phyloP scores from a whole-genome alignment of 371 early-diverging fungal species.

The Blastocladiella emersonii region DNA sequence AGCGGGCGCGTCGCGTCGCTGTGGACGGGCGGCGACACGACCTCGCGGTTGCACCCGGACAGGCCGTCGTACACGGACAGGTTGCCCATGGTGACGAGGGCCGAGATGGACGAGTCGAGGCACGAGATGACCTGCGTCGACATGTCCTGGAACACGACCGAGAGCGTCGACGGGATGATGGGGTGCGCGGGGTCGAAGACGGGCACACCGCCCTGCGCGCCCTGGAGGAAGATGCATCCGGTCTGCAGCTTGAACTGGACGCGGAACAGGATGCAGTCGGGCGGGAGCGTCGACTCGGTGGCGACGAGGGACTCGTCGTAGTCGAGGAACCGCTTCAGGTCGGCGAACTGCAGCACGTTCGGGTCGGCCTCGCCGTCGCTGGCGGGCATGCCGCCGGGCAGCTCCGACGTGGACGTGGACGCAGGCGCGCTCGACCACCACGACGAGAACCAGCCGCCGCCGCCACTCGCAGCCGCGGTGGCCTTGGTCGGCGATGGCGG shows the following conservation, averaged over 20 bases:
- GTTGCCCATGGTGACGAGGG: not conserved
- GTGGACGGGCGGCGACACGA: not conserved
- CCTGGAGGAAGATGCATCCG: not conserved
- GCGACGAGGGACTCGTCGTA: constrained; percentile 54
- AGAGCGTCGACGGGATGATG: not conserved
- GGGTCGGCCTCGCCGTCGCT: not conserved
- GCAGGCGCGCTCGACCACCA: no score
- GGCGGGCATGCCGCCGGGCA: not conserved
- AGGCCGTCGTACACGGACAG: not conserved
- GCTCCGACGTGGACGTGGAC: no score
- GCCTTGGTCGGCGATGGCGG: no score
- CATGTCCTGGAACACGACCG: constrained; percentile 2
- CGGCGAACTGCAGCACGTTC: constrained; percentile 1
- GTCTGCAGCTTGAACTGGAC: not conserved
- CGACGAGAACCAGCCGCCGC: no score
- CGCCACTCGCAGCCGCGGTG: no score
- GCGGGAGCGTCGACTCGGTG: constrained; percentile 50
- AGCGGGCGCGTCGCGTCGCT: constrained; percentile 44
- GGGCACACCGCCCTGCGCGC: not conserved
- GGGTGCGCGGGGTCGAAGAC: not conserved
- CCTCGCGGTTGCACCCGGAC: not conserved
- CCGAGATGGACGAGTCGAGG: not conserved
- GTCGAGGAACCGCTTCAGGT: constrained; percentile 47
- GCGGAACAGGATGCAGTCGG: constrained; percentile 1
- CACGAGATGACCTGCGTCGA: not conserved